Conservation (phyloP, 345 rosid genomes). For the Citrus mangshanensis region DNA sequence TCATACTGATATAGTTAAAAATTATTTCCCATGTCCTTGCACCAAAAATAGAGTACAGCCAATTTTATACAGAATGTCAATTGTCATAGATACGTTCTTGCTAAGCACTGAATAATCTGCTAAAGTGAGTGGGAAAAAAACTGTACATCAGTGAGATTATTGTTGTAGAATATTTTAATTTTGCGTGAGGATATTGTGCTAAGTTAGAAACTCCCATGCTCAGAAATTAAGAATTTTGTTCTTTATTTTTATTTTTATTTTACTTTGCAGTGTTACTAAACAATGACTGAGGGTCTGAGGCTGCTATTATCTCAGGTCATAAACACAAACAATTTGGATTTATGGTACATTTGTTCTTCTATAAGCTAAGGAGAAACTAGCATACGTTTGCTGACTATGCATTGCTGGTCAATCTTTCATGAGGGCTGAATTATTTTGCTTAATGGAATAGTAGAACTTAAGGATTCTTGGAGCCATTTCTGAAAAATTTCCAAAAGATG, state of each 20-base stretch:
- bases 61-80: not conserved
- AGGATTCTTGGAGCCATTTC: not conserved
- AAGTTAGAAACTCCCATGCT: not conserved
- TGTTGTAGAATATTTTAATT: not conserved
- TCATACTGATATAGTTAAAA: not conserved
- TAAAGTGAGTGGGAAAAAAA: not conserved
- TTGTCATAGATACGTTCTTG: no score
- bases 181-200: not conserved
- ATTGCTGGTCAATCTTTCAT: not conserved
- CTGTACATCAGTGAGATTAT: not conserved
- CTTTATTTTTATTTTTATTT: not conserved
- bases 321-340: not conserved
- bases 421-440: not conserved
- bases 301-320: not conserved
- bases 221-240: not conserved
- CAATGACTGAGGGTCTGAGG: not conserved
- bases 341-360: not conserved
- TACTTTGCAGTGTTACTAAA: not conserved
- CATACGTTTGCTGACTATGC: not conserved
- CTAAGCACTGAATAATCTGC: not conserved
- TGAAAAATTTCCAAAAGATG: not conserved
- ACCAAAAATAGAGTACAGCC: not conserved
- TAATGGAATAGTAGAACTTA: not conserved
- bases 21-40: not conserved
- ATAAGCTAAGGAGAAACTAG: not conserved